These are phyloP conservation scores for Pleoardoris graminearum DNA, from an alignment of 2,329 filamentous ascomycete species.

Conservation along the genomic window DNA sequence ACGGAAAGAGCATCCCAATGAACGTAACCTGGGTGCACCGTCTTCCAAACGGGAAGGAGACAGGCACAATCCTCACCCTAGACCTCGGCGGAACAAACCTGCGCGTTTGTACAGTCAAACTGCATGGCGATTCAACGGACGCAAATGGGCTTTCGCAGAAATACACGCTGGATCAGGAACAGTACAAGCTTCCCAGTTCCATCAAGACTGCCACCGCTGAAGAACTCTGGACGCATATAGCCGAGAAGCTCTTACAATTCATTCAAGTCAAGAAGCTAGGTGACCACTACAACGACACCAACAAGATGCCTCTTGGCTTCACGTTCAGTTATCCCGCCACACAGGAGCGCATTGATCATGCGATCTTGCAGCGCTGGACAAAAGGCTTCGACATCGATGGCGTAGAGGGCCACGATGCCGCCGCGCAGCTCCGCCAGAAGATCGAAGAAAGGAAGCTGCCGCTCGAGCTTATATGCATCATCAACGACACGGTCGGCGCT, in stretches of 20 bases:
- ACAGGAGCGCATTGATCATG: constrained; percentile 91
- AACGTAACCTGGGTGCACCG: constrained; percentile 96
- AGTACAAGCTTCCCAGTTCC: constrained; percentile 93
- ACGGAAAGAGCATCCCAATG: constrained; percentile 66
- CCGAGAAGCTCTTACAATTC: constrained; percentile 89
- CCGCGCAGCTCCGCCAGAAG: constrained; percentile 82
- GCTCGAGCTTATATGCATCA: constrained; percentile 80
- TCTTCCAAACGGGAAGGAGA: constrained; percentile 84
- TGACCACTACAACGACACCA: constrained; percentile 62
- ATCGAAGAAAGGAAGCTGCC: constrained; percentile 74
- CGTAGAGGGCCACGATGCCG: constrained; percentile 88
- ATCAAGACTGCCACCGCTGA: constrained; percentile 83
- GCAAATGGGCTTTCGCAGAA: constrained; percentile 61
- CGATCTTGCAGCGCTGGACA: constrained; percentile 91
- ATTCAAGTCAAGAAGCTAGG: constrained; percentile 79
- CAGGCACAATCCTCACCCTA: constrained; percentile 82
- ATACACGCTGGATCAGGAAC: constrained; percentile 78
- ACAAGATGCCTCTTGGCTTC: constrained; percentile 80
- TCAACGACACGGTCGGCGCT: constrained; percentile 93
- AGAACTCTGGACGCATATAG: constrained; percentile 93
- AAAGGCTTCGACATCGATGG: constrained; percentile 95
- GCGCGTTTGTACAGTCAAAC: constrained; percentile 87
- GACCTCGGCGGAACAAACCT: constrained; percentile 98
- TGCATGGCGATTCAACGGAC: constrained; percentile 84
- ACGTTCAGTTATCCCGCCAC: constrained; percentile 96